Conservation (phyloP, 1,139 yeast genomes). For the Petasospora rhodanensis region DNA sequence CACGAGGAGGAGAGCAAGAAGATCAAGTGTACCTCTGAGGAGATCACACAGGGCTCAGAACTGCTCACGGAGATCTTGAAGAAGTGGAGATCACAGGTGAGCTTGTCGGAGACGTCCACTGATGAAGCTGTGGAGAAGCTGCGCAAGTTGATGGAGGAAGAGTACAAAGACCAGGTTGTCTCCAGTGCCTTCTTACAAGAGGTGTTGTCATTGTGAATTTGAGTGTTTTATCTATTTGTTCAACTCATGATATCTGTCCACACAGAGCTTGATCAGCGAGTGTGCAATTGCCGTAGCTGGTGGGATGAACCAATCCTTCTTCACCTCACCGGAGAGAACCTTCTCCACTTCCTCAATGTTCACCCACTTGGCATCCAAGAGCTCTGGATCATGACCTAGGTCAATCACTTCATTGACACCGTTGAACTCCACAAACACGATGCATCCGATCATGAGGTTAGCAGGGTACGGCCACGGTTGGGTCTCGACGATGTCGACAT, state of each 20-base stretch:
- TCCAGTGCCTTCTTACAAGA: slow-evolving; percentile 41
- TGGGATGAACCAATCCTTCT: slow-evolving; percentile 37
- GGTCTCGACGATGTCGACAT: slow-evolving; percentile 59
- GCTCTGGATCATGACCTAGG: slow-evolving; percentile 79
- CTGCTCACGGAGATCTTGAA: slow-evolving; percentile 51
- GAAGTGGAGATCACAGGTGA: slow-evolving; percentile 55
- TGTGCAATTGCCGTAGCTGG: slow-evolving; percentile 48
- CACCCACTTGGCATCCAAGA: slow-evolving; percentile 84
- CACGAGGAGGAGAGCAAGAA: slow-evolving; percentile 39
- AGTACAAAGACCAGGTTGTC: slow-evolving; percentile 26
- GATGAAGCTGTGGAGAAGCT: slow-evolving; percentile 37
- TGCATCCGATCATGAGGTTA: slow-evolving; percentile 56
- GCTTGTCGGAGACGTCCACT: slow-evolving; percentile 23
- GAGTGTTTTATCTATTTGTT: not conserved
- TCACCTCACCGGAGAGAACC: slow-evolving; percentile 34
- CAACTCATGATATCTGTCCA: slow-evolving; percentile 1
- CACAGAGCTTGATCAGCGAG: slow-evolving; percentile 29
- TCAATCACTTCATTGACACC: slow-evolving; percentile 57
- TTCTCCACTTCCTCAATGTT: slow-evolving; percentile 47
- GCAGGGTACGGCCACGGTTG: slow-evolving; percentile 96
- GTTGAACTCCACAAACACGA: slow-evolving; percentile 66
- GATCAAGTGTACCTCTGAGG: slow-evolving; percentile 49
- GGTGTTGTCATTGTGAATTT: slow-evolving; percentile 28
- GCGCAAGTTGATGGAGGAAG: slow-evolving; percentile 31
- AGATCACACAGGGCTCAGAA: slow-evolving; percentile 52